phyloP scores from a whole-genome alignment of 2,329 filamentous ascomycete species.

The Huntiella moniliformis region DNA sequence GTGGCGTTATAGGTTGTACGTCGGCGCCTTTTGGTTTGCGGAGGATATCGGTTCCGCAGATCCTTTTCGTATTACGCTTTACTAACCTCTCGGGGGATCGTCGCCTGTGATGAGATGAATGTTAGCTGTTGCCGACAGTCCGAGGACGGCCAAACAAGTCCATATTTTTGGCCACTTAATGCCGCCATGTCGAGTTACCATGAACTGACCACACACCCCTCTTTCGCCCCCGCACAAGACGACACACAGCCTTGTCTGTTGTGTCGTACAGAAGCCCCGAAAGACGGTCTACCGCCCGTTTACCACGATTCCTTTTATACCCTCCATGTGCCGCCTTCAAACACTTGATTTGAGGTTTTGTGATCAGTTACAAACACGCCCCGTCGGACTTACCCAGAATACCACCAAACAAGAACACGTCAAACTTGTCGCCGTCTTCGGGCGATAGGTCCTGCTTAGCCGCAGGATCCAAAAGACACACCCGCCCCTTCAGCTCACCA shows the following conservation, averaged over 20 bases:
- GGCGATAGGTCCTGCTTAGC: slow-evolving; percentile 67
- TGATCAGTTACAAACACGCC: not conserved
- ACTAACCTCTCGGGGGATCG: slow-evolving; percentile 72
- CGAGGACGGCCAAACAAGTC: not conserved
- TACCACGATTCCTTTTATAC: not conserved
- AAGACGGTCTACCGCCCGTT: not conserved
- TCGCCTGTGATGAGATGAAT: slow-evolving; percentile 40
- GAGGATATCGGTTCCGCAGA: too few relatives aligned
- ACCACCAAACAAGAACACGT: slow-evolving; percentile 86
- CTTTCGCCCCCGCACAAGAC: too few relatives aligned
- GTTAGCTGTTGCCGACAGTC: slow-evolving; percentile 2
- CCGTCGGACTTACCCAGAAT: slow-evolving; percentile 52
- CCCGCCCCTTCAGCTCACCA: slow-evolving; percentile 43
- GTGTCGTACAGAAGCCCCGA: not conserved
- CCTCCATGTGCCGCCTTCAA: too few relatives aligned
- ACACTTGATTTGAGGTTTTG: too few relatives aligned
- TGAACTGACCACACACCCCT: too few relatives aligned
- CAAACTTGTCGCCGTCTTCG: slow-evolving; percentile 64
- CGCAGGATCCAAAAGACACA: slow-evolving; percentile 79
- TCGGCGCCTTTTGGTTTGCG: too few relatives aligned
- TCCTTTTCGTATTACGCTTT: not conserved
- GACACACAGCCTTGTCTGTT: not conserved
- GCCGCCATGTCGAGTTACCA: too few relatives aligned
- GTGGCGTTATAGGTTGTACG: too few relatives aligned
- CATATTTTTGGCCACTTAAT: too few relatives aligned